Conservation (phyloP, 2,329 filamentous ascomycete genomes). For the Scleromitrula shiraiana region DNA sequence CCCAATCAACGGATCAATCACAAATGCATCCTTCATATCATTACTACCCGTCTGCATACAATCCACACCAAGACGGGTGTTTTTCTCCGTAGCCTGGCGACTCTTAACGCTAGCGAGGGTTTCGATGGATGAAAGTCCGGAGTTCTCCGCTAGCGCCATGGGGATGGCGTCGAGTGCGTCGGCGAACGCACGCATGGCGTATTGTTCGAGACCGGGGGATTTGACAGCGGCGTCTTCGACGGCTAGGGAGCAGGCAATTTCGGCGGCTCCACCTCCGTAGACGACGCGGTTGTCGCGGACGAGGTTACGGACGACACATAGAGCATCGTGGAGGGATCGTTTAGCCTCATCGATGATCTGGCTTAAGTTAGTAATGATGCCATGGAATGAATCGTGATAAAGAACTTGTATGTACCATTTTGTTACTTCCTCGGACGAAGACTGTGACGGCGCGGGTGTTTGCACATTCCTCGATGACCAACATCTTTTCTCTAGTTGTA, state of each 20-base stretch:
- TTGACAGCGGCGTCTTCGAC: conserved; percentile 92
- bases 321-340: conserved; percentile 90
- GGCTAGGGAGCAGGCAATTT: conserved; percentile 93
- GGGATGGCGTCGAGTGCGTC: conserved; percentile 90
- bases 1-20: conserved; percentile 95
- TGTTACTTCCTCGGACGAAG: conserved; percentile 96
- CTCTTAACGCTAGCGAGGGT: conserved; percentile 93
- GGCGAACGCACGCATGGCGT: conserved; percentile 96
- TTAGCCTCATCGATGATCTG: conserved; percentile 99
- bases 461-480: conserved; percentile 98
- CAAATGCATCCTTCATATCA: conserved; percentile 96
- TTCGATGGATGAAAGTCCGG: conserved; percentile 89
- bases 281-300: conserved; percentile 95
- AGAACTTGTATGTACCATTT: conserved; percentile 61
- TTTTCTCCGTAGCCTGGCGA: conserved; percentile 83
- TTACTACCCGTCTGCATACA: conserved; percentile 96
- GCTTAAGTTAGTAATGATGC: conserved; percentile 19
- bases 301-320: conserved; percentile 95
- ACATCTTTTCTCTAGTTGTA: conserved; percentile 98
- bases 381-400: background rate
- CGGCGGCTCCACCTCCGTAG: conserved; percentile 91
- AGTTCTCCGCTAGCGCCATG: conserved; percentile 97
- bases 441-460: conserved; percentile 95
- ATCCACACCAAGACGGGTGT: conserved; percentile 79
- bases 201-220: conserved; percentile 96